Conservation (phyloP, 1,284 basidiomycete species). For the Sporisorium exsertum region DNA sequence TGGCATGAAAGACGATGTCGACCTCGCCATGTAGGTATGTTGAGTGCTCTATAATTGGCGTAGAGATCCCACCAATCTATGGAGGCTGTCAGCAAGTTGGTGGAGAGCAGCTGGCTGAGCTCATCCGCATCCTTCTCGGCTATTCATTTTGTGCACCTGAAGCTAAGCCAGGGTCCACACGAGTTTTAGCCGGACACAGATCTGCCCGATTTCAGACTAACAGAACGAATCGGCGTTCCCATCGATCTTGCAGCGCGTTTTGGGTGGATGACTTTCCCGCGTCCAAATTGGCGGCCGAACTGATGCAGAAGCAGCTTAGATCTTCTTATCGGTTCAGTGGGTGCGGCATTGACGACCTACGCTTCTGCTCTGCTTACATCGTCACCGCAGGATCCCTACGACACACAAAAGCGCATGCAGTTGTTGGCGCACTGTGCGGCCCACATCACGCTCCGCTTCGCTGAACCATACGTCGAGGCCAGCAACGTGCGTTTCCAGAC, state of each 20-base stretch:
- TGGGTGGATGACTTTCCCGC: conserved; percentile 10
- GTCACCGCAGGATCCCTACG: not conserved
- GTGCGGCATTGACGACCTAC: not conserved
- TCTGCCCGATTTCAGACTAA: not conserved
- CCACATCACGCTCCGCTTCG: not conserved
- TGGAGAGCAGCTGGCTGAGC: not conserved
- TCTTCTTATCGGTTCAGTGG: conserved; percentile 13
- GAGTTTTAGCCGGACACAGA: not conserved
- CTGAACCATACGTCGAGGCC: too few relatives aligned
- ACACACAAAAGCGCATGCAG: not conserved
- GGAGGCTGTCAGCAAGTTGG: too few relatives aligned
- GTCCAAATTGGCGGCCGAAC: too few relatives aligned
- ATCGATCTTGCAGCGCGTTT: not conserved
- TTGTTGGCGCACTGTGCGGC: not conserved
- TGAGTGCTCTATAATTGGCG: not conserved
- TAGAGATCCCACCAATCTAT: too few relatives aligned
- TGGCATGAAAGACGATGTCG: conserved; percentile 18
- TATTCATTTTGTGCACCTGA: conserved; percentile 3
- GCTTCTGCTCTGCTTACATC: not conserved
- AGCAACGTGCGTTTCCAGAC: not conserved
- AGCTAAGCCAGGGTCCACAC: conserved; percentile 9
- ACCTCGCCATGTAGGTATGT: conserved; percentile 11
- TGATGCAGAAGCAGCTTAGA: conserved; percentile 14
- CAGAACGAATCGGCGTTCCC: not conserved
- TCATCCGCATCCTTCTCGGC: conserved; percentile 21